Evolutionary conservation across 179 eudicot species (phyloP), one percentile per base, ranked within the genome.

Genomic region (Spinacia oleracea): DNA sequence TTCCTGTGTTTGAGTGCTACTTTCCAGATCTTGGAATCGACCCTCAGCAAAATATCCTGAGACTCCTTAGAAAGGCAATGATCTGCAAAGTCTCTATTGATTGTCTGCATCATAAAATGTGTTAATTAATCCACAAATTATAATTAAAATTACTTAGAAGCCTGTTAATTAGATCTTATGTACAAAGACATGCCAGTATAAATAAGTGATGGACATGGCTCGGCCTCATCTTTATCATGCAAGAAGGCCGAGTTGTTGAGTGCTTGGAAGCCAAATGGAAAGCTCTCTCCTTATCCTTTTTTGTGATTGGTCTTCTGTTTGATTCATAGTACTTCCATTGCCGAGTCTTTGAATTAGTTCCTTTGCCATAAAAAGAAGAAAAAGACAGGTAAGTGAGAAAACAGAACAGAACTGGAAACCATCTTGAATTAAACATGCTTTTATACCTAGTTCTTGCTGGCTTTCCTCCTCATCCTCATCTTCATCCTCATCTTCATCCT

Each of bases 211-310:
- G 32, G 5, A 69, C 67, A 69, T 77, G 80, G 20, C 74, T 77
- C 8, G 66, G 66, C 40, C 56, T 77, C 80, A 77, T 68, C 29
- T 11, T 46, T 23, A 77, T 77, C 45, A n/a, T 27, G 79, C 79
- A 77, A 9, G 73, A 67, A n/a, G 79, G 73, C 14, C 6, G 50
- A 51, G 38, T 67, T 8, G 40, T 50, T 18, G 34, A 31, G 21
- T 64, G 60, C 48, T 40, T 34, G 9, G 46, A 55, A 15, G 80
- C 80, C 43, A 55, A 25, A 10, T 25, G n/a, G 23, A 27, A 48
- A 55, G 50, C 80, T 40, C 29, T 48, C 7, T 38, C 34, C 55
- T 21, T 55, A 16, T 77, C 80, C 2, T 77, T 32, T 53, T 46
- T 50, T 21, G 80, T 67, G 31, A 68, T 10, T 7, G n/a, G 20